Conservation (phyloP, 768 basidiomycete species). For the Kwoniella newhampshirensis region DNA sequence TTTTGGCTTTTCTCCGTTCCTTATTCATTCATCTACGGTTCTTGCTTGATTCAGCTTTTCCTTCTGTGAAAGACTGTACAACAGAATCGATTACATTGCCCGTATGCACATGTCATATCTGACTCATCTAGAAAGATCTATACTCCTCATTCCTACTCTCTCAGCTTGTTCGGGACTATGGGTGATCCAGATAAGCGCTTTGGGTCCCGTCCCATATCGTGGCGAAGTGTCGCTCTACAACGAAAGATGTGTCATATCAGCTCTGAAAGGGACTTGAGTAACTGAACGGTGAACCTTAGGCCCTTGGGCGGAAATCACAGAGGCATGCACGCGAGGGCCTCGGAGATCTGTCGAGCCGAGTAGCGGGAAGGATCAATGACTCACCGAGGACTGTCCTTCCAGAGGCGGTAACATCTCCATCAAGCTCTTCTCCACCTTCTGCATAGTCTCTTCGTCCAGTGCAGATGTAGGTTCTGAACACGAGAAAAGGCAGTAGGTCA, state of each 20-base stretch:
- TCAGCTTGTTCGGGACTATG: constrained; percentile 78
- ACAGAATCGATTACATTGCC: no score
- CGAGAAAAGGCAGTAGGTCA: not conserved
- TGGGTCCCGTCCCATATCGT: constrained; percentile 49
- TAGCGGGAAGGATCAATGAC: not conserved
- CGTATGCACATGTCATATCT: no score
- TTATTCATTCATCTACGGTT: no score
- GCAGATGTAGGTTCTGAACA: constrained; percentile 87
- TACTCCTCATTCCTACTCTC: constrained; percentile 66
- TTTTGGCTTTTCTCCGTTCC: not conserved
- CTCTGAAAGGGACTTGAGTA: no score
- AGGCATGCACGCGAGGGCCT: no score
- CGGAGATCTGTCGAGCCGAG: not conserved
- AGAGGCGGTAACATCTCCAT: constrained; percentile 58
- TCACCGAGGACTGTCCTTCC: constrained; percentile 14
- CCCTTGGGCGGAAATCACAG: not conserved
- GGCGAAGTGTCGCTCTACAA: constrained; percentile 1
- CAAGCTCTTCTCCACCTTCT: constrained; percentile 67
- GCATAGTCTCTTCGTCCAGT: constrained; percentile 68
- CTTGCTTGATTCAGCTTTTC: no score
- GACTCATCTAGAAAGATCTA: constrained; percentile 34
- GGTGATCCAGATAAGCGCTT: constrained; percentile 83
- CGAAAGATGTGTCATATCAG: no score
- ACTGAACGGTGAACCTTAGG: no score
- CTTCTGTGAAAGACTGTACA: no score